Base-by-base conservation (phyloP, 768 basidiomycete species). In the Hypsizygus marmoreus region DNA sequence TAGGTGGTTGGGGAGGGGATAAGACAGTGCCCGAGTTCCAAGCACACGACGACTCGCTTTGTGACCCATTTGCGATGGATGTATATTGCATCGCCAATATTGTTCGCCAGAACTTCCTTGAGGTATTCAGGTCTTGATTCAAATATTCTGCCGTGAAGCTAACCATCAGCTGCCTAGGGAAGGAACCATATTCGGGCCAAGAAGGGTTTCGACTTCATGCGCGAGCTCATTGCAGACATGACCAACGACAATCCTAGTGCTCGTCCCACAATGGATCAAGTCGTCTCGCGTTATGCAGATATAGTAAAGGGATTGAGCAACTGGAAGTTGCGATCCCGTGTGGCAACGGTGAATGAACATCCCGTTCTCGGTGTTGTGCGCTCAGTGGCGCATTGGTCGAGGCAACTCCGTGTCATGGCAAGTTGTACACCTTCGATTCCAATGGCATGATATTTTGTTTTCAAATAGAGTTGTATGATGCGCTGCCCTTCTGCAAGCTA, bases 1-100 rank as follows among this genome's bases (percentile, higher is more conserved):
- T 45, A 6, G 65, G 68, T 0, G 61, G 69, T 1, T 53, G 55
- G 31, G 73, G 75, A 1, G 74, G 63, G 2, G 72, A 77, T 52
- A 73, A 65, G 47, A 54, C 67, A 2, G 67, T 68, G 0, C 70
- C 69, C 2, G 70, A 72, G 34, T 65, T 67, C 29, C 54, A 59
- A 20, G 54, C 50, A 11, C 49, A 56, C 2, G 30, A 49, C 3
- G 45, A 53, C 1, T 57, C 45, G 17, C 44, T 56, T 11, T 48
- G 60, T 20, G 45, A 70, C 47, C 63, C 68, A 0, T 72, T 72
- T 22, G 50, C 63, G 1, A 65, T 63, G 0, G 71, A 73, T 29
- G 49, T 73, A 9, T 73, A 69, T 47, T 67, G 63, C 12, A 33
- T 72, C 1, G 68, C 65, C 0, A 69, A 70, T 26, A n/a, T 63